Percentiles rank a stretch among this genome's conserved stretches.
Conservation (phyloP, 108 stramenopile species). For the Nitzschia putrida region DNA sequence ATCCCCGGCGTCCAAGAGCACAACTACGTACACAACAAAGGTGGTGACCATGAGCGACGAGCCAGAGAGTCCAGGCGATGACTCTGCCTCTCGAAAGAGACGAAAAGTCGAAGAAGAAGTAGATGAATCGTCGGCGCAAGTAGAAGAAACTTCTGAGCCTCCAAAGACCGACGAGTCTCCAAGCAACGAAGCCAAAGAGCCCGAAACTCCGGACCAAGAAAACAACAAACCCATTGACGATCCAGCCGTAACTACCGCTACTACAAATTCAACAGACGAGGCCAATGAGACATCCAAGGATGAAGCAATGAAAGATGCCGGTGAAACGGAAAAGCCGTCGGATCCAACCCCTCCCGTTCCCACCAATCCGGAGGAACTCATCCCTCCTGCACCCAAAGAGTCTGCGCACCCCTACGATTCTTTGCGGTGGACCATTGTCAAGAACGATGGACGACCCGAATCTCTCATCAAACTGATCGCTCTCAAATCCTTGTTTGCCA, state of each 20-base stretch:
- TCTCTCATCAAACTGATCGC: constrained; percentile 84
- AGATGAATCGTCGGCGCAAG: background rate
- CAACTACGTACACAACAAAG: background rate
- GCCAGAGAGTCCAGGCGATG: background rate
- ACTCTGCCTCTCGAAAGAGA: constrained; percentile 1
- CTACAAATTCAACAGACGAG: background rate
- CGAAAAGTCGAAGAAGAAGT: constrained; percentile 6
- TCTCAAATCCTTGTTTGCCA: constrained; percentile 93
- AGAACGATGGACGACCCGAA: constrained; percentile 81
- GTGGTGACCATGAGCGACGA: constrained; percentile 1
- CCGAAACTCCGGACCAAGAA: background rate
- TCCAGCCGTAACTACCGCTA: too few relatives aligned
- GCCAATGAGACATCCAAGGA: background rate
- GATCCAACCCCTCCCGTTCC: background rate
- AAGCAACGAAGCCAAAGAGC: background rate
- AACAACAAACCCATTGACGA: too few relatives aligned
- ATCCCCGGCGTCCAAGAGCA: too few relatives aligned
- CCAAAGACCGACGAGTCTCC: background rate
- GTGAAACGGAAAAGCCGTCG: constrained; percentile 1
- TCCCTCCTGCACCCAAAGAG: constrained; percentile 5
- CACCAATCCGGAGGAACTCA: background rate
- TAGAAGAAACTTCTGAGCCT: background rate
- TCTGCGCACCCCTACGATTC: constrained; percentile 49
- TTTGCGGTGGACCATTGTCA: constrained; percentile 68
- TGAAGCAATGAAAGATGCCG: background rate